Conservation (phyloP, 805 yeast species). For the Saccharomycopsis sp. region DNA sequence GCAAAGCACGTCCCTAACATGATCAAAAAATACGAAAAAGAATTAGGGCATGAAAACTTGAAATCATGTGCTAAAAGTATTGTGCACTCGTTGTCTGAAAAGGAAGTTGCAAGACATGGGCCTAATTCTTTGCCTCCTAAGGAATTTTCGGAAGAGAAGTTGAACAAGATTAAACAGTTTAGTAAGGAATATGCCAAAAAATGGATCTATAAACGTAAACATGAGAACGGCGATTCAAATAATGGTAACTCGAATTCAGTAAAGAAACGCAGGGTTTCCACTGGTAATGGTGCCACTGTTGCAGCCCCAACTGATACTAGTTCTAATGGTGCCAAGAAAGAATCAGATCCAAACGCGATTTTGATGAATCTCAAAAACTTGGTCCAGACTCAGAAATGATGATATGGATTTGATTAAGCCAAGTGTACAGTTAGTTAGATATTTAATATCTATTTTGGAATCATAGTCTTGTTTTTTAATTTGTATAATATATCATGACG, state of each 20-base stretch:
- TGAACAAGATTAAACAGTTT: conserved; percentile 62
- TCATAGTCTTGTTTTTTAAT: too few relatives aligned
- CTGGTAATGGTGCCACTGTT: neutral
- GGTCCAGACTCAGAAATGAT: neutral
- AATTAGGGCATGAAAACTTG: conserved; percentile 64
- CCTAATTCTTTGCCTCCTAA: conserved; percentile 40
- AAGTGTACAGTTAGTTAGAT: too few relatives aligned
- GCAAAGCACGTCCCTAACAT: conserved; percentile 78
- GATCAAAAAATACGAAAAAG: conserved; percentile 56
- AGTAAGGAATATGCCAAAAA: conserved; percentile 61
- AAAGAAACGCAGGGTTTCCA: neutral
- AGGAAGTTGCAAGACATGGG: conserved; percentile 50
- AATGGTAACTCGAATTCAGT: neutral
- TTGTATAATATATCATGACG: too few relatives aligned
- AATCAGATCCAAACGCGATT: neutral
- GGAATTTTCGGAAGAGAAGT: conserved; percentile 57
- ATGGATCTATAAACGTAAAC: conserved; percentile 39
- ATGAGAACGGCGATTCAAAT: conserved; percentile 32
- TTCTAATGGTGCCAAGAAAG: neutral
- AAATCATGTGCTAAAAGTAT: conserved; percentile 79
- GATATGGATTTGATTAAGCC: too few relatives aligned
- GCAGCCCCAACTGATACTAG: neutral
- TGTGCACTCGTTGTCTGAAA: conserved; percentile 56
- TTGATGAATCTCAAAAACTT: neutral
- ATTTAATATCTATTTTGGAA: too few relatives aligned